phyloP scores from a whole-genome alignment of 75 land plant genomes.

The Cryptomeria japonica region DNA sequence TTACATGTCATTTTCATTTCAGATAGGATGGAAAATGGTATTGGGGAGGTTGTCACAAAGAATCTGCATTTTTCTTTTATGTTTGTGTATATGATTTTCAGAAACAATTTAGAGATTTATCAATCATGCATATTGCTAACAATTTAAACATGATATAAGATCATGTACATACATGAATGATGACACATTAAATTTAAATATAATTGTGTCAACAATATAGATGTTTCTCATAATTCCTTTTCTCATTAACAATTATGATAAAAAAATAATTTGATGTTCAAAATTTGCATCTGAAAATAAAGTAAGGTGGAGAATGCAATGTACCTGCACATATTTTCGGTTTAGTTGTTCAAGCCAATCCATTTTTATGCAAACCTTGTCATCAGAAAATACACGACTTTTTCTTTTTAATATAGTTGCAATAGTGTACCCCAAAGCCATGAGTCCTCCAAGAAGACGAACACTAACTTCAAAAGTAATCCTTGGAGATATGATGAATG shows the following conservation, averaged over 20 bases:
- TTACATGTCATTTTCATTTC: neutral
- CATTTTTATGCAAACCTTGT: slow-evolving; percentile 70
- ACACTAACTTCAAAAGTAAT: slow-evolving; percentile 98
- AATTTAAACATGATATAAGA: neutral
- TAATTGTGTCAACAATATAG: neutral
- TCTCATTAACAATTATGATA: neutral
- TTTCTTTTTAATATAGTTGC: slow-evolving; percentile 81
- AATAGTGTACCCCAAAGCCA: slow-evolving; percentile 95
- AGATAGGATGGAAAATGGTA: neutral
- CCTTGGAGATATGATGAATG: slow-evolving; percentile 91
- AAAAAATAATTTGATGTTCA: neutral
- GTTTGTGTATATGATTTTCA: neutral
- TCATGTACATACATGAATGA: neutral
- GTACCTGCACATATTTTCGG: slow-evolving; percentile 78
- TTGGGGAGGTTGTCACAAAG: neutral
- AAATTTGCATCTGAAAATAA: neutral
- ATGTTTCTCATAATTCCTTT: neutral
- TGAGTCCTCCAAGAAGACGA: slow-evolving; percentile 88
- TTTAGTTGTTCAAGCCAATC: slow-evolving; percentile 88
- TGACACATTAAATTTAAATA: neutral
- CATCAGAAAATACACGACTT: slow-evolving; percentile 85
- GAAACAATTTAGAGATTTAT: neutral
- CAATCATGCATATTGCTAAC: neutral
- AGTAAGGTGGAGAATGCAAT: neutral
- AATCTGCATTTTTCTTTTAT: neutral